These are phyloP conservation scores for Aegle marmelos DNA, from an alignment of 345 rosid species.

Conservation along the genomic window DNA sequence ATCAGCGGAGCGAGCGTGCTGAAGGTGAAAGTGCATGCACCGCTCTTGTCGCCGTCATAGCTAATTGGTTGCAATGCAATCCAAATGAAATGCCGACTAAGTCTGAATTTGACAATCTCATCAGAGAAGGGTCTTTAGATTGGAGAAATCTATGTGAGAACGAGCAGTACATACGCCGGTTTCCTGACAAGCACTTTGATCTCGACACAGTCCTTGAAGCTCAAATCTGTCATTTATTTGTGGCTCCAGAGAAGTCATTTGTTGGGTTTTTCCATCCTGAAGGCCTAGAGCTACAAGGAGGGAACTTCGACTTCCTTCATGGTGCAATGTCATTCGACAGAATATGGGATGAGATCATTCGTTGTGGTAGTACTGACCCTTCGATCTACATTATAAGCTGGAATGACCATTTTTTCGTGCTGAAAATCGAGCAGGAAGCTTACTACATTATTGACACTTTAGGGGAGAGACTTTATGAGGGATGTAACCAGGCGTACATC, in stretches of 20 bases:
- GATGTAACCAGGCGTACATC: conserved; percentile 57
- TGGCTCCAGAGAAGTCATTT: conserved; percentile 45
- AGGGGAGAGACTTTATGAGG: conserved; percentile 68
- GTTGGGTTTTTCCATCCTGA: conserved; percentile 68
- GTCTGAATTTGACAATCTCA: conserved; percentile 57
- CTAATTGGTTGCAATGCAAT: conserved; percentile 62
- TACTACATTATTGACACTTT: conserved; percentile 65
- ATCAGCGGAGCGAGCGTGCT: conserved; percentile 66
- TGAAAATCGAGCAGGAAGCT: conserved; percentile 59
- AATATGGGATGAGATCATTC: conserved; percentile 61
- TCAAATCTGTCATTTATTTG: conserved; percentile 42
- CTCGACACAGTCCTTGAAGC: conserved; percentile 65
- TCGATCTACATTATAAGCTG: conserved; percentile 60
- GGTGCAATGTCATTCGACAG: conserved; percentile 71
- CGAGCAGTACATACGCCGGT: conserved; percentile 33
- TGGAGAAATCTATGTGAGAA: conserved; percentile 73
- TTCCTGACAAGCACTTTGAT: conserved; percentile 76
- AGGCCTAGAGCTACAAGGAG: conserved; percentile 35
- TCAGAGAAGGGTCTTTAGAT: conserved; percentile 61
- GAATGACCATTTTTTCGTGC: conserved; percentile 71
- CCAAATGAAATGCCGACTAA: conserved; percentile 49
- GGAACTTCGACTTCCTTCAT: conserved; percentile 50
- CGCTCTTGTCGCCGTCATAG: conserved; percentile 61
- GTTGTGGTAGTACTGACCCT: conserved; percentile 14
- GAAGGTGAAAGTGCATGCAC: conserved; percentile 83